Evolutionary conservation across 495 filamentous ascomycete genomes (phyloP).

Genomic region (Aspergillus ostianus): DNA sequence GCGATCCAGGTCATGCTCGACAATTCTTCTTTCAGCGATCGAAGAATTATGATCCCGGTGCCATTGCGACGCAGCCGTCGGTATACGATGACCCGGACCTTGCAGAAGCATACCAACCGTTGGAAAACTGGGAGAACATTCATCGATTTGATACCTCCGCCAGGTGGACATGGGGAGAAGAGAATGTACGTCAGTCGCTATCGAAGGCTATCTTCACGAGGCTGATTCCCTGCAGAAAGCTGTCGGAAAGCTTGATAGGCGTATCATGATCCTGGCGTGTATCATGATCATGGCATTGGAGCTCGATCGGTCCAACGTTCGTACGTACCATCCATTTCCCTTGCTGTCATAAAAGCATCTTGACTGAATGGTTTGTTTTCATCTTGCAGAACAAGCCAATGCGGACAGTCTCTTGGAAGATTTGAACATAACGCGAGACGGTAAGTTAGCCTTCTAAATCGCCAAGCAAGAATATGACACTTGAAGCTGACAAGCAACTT

Average conservation of each 20-base stretch:
- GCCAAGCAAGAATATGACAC: not conserved
- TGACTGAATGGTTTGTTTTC: not conserved
- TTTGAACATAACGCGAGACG: constrained; percentile 51
- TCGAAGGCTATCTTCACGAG: not conserved
- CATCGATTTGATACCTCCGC: constrained; percentile 50
- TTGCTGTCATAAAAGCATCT: not conserved
- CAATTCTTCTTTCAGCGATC: constrained; percentile 31
- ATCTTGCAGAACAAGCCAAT: constrained; percentile 37
- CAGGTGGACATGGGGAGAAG: constrained; percentile 53
- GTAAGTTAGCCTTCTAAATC: constrained; percentile 12
- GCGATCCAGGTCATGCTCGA: constrained; percentile 14
- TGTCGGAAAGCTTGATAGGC: constrained; percentile 43
- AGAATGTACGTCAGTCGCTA: constrained; percentile 19
- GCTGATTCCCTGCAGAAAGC: constrained; percentile 6
- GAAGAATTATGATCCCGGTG: constrained; percentile 37
- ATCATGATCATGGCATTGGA: constrained; percentile 23
- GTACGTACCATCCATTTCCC: not conserved
- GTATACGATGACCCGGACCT: constrained; percentile 52
- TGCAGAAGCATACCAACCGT: constrained; percentile 51
- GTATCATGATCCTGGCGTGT: constrained; percentile 57
- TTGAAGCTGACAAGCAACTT: not conserved
- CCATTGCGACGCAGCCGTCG: constrained; percentile 56
- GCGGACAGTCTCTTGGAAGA: constrained; percentile 56
- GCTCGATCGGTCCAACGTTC: constrained; percentile 17
- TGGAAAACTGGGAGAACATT: constrained; percentile 50